These are phyloP conservation scores for Phaeosphaeria sp. DNA, from an alignment of 2,329 filamentous ascomycete genomes.

Conservation along the genomic window DNA sequence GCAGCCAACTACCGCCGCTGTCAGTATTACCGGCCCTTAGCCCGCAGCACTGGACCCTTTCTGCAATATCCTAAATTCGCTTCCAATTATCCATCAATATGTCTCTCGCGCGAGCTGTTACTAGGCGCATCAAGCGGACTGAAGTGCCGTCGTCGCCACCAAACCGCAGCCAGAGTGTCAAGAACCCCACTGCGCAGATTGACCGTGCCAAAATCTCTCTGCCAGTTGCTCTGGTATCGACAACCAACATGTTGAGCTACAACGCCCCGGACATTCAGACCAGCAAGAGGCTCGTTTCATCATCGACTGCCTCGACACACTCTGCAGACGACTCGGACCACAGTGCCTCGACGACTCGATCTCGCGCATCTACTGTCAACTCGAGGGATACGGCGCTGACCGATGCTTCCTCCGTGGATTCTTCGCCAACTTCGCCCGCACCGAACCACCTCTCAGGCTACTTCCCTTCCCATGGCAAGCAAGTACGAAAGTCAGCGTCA, in stretches of 20 bases:
- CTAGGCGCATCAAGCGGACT: constrained; percentile 68
- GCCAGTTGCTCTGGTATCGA: constrained; percentile 86
- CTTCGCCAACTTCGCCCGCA: constrained; percentile 58
- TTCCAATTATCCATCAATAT: constrained; percentile 49
- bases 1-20: constrained; percentile 30
- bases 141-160: constrained; percentile 44
- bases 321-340: constrained; percentile 78
- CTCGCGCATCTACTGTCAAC: constrained; percentile 51
- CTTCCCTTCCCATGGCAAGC: constrained; percentile 61
- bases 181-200: constrained; percentile 51
- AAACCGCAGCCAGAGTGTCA: constrained; percentile 56
- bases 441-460: constrained; percentile 64
- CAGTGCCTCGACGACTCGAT: constrained; percentile 54
- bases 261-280: constrained; percentile 80
- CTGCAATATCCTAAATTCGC: constrained; percentile 34
- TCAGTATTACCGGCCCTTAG: constrained; percentile 41
- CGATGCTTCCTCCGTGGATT: constrained; percentile 64
- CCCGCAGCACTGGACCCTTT: constrained; percentile 31
- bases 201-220: constrained; percentile 81
- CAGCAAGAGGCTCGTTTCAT: constrained; percentile 44
- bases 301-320: constrained; percentile 63
- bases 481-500: constrained; percentile 51
- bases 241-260: constrained; percentile 95
- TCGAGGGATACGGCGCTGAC: constrained; percentile 71
- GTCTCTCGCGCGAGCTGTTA: constrained; percentile 75